Percentiles rank a stretch among this genome's conserved stretches.
phyloP scores from a whole-genome alignment of 305 asterid genomes.

The Fraxinus greggii region DNA sequence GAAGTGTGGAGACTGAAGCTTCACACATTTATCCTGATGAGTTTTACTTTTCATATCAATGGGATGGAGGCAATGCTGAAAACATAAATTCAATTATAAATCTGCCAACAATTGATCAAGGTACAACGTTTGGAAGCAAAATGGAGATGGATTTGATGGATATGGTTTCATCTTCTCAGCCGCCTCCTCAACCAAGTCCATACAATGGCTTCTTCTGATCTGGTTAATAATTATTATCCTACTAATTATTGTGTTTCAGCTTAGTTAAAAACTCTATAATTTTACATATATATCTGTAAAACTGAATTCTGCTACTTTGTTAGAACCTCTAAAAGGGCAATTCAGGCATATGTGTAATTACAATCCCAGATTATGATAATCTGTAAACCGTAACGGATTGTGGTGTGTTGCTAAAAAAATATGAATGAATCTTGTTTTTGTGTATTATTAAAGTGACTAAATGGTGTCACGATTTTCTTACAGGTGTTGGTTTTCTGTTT shows the following conservation, averaged over 20 bases:
- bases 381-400: conserved; percentile 2
- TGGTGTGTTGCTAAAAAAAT: background rate
- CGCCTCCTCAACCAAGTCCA: background rate
- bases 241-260: background rate
- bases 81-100: background rate
- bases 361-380: background rate
- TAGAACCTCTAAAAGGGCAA: background rate
- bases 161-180: conserved; percentile 22
- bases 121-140: background rate
- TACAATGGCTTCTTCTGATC: background rate
- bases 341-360: background rate
- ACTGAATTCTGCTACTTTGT: background rate
- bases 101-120: conserved; percentile 15
- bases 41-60: background rate
- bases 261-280: background rate
- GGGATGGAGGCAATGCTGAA: conserved; percentile 15
- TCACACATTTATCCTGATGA: conserved; percentile 4
- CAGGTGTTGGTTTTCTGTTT: background rate
- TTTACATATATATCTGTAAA: background rate
- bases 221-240: background rate
- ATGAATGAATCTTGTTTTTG: background rate
- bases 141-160: conserved; percentile 32
- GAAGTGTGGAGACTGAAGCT: background rate
- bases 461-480: background rate
- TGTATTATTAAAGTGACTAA: background rate